A percentile compares a stretch with the other conserved stretches of the same genome.
phyloP scores from a whole-genome alignment of 2,329 filamentous ascomycete genomes.

The Orbilia brochopaga region DNA sequence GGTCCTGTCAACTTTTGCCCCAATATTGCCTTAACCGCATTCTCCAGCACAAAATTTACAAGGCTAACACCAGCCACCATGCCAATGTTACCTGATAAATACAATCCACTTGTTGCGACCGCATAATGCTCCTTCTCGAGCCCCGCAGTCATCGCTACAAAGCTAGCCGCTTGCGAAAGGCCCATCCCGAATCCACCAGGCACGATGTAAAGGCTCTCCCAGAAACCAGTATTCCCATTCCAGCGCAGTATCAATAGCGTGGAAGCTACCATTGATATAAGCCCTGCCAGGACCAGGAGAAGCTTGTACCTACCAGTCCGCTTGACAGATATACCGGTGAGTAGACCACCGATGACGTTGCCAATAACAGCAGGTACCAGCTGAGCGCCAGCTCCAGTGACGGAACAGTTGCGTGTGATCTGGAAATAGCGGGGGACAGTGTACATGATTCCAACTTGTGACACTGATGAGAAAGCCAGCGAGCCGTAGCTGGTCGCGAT shows the following conservation, averaged over 20 bases:
- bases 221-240: slow-evolving; percentile 66
- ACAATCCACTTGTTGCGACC: slow-evolving; percentile 34
- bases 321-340: slow-evolving; percentile 66
- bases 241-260: slow-evolving; percentile 61
- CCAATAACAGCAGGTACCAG: slow-evolving; percentile 72
- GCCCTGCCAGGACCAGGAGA: slow-evolving; percentile 62
- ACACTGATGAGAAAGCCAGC: slow-evolving; percentile 57
- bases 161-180: slow-evolving; percentile 37
- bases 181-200: slow-evolving; percentile 64
- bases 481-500: slow-evolving; percentile 64
- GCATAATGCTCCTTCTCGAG: slow-evolving; percentile 43
- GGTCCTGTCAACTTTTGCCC: slow-evolving; percentile 18
- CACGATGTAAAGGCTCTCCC: slow-evolving; percentile 67
- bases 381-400: slow-evolving; percentile 66
- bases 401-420: slow-evolving; percentile 66
- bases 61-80: slow-evolving; percentile 39
- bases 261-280: slow-evolving; percentile 30
- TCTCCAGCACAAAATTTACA: slow-evolving; percentile 38
- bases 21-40: slow-evolving; percentile 28
- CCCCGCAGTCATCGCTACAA: slow-evolving; percentile 44
- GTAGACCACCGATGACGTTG: slow-evolving; percentile 69
- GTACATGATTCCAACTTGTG: slow-evolving; percentile 65
- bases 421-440: slow-evolving; percentile 74
- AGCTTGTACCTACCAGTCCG: slow-evolving; percentile 67
- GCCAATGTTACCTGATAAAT: slow-evolving; percentile 33